Evolutionary conservation across 495 filamentous ascomycete genomes (phyloP).

Genomic region (Extremus antarcticus): DNA sequence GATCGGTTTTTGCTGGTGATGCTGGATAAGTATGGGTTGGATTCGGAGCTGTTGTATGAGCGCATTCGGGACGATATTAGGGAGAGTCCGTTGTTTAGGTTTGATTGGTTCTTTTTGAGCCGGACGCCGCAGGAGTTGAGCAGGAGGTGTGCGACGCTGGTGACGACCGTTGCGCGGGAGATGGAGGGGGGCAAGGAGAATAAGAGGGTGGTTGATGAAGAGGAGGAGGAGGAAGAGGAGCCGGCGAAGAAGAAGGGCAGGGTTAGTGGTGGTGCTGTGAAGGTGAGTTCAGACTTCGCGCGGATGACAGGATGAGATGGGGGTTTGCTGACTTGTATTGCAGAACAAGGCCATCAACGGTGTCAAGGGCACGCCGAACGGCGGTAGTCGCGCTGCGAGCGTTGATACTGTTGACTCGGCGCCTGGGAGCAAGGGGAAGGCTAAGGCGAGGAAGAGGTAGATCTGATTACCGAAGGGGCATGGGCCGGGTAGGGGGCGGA

Average conservation of each 20-base stretch:
- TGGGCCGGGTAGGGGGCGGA: too few species aligned
- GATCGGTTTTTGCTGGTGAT: conserved; percentile 93
- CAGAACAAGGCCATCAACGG: conserved; percentile 53
- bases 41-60: conserved; percentile 32
- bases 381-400: conserved; percentile 49
- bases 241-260: conserved; percentile 90
- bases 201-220: conserved; percentile 63
- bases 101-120: conserved; percentile 98
- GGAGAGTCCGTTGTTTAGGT: conserved; percentile 88
- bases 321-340: conserved; percentile 8
- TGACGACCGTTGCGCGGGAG: conserved; percentile 87
- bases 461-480: too few species aligned
- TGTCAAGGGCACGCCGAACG: conserved; percentile 44
- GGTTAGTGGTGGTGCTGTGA: conserved; percentile 42
- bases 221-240: conserved; percentile 58
- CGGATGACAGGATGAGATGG: not conserved
- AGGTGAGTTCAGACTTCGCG: conserved; percentile 3
- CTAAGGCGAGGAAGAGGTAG: conserved; percentile 22
- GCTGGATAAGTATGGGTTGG: conserved; percentile 76
- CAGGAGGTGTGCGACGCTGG: conserved; percentile 81
- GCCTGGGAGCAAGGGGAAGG: conserved; percentile 40
- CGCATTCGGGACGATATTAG: conserved; percentile 51
- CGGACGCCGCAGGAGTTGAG: conserved; percentile 87
- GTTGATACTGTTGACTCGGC: conserved; percentile 38
- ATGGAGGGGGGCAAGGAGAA: conserved; percentile 63